These are phyloP conservation scores for Quercus alba DNA, from an alignment of 306 rosid species.

Conservation along the genomic window DNA sequence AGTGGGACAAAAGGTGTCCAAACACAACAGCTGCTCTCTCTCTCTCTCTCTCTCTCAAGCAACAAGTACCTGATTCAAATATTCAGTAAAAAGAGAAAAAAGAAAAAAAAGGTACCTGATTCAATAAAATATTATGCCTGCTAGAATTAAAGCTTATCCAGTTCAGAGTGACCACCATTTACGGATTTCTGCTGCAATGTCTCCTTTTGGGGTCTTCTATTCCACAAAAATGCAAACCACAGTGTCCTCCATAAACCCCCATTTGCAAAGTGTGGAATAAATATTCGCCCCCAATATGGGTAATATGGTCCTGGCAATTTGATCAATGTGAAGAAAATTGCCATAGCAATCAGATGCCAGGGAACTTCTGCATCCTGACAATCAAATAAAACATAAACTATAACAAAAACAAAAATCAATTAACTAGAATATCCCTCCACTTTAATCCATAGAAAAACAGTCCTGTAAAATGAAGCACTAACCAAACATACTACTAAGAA, in stretches of 20 bases:
- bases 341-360: conserved; percentile 81
- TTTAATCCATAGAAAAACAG: background rate
- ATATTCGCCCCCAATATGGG: conserved; percentile 83
- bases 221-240: conserved; percentile 38
- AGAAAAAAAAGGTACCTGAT: conserved; percentile 23
- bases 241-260: conserved; percentile 35
- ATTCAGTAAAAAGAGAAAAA: background rate
- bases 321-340: conserved; percentile 70
- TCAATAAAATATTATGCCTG: background rate
- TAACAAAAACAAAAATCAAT: background rate
- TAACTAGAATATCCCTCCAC: background rate
- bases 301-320: conserved; percentile 88
- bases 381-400: conserved; percentile 21
- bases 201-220: conserved; percentile 26
- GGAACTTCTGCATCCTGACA: conserved; percentile 89
- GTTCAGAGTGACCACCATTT: conserved; percentile 6
- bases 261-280: conserved; percentile 79
- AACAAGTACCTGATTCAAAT: conserved; percentile 28
- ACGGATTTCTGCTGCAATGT: background rate
- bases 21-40: background rate
- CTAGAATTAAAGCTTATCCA: conserved; percentile 7
- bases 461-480: background rate
- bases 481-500: background rate
- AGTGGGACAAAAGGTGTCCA: background rate
- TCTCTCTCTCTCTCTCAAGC: background rate